Evolutionary conservation across 345 rosid genomes (phyloP), one percentile per base, ranked within the genome.

Genomic region (Populus simonii): DNA sequence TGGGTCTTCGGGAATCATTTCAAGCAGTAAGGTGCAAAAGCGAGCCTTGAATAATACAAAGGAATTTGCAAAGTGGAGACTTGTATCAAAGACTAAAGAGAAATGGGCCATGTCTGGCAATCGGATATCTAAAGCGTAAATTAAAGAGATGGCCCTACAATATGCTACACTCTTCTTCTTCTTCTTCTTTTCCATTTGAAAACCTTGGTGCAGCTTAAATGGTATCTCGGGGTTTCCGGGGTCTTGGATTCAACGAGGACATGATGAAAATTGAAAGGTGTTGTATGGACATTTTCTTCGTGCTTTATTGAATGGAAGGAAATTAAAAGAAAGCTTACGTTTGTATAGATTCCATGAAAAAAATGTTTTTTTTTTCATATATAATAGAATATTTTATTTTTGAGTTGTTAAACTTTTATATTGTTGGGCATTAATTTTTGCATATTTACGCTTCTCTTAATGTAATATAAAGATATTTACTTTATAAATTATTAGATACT

Each of bases 1-100:
- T 71, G 84, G 87, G 84, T 62, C 74, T 80, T 29, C 10, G 38
- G 79, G 49, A 73, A 84, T 85, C 76, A 82, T 84, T 84, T 79
- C 78, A 66, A 74, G 83, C 85, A 82, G 70, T 71, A 74, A 70
- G 76, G 71, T 25, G 27, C 41, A 76, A 84, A 70, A 75, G 83
- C 63, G 55, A 79, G 31, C 39, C 79, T 70, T 78, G 79, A 78
- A 77, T 74, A 76, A 78, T 65, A 49, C 71, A 80, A 75, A 78
- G 72, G 80, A 77, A 77, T 67, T 77, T 45, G 57, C 39, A 75
- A 79, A 79, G 84, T 81, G 81, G 71, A 57, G 78, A 57, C 49
- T 49, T 79, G 85, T 66, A 79, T 77, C 78, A 62, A 74, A 73
- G 72, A 61, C 71, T 31, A 80, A 66, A 57, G 79, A 36, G 31